These are phyloP conservation scores for Linnemannia hyalina DNA, from an alignment of 192 early-diverging fungal species.

Conservation along the genomic window DNA sequence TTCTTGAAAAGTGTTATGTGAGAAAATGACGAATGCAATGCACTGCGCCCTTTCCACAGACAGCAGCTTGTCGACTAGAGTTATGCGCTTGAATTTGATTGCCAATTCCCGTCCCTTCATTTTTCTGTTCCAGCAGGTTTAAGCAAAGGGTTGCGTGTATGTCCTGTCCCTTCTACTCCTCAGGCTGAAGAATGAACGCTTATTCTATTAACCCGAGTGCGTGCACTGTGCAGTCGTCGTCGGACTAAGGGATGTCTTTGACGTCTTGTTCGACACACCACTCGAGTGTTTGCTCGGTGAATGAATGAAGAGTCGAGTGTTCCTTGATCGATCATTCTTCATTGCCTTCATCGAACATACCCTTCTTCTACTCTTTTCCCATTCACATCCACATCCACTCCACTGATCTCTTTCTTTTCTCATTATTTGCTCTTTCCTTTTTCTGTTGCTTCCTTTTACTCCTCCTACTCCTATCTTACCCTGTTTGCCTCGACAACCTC, in stretches of 20 bases:
- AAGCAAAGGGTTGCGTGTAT: neutral
- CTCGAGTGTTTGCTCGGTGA: neutral
- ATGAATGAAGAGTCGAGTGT: neutral
- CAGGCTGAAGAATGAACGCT: neutral
- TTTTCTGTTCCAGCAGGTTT: neutral
- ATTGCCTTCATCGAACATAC: neutral
- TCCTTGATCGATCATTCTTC: neutral
- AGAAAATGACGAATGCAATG: neutral
- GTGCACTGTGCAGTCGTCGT: neutral
- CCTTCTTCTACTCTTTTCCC: neutral
- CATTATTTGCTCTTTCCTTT: too few species aligned
- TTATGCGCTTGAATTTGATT: neutral
- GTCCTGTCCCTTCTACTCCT: neutral
- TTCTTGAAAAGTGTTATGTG: neutral
- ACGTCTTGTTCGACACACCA: neutral
- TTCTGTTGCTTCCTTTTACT: neutral
- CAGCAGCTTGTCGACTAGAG: neutral
- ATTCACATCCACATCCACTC: neutral
- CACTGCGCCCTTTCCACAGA: constrained; percentile 2
- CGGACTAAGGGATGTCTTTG: neutral
- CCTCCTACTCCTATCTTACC: neutral
- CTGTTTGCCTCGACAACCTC: neutral
- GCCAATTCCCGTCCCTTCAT: too few species aligned
- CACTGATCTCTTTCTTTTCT: neutral
- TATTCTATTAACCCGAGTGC: neutral